These are phyloP conservation scores for Trichoderma erinaceum DNA, from an alignment of 495 filamentous ascomycete species.

Conservation along the genomic window DNA sequence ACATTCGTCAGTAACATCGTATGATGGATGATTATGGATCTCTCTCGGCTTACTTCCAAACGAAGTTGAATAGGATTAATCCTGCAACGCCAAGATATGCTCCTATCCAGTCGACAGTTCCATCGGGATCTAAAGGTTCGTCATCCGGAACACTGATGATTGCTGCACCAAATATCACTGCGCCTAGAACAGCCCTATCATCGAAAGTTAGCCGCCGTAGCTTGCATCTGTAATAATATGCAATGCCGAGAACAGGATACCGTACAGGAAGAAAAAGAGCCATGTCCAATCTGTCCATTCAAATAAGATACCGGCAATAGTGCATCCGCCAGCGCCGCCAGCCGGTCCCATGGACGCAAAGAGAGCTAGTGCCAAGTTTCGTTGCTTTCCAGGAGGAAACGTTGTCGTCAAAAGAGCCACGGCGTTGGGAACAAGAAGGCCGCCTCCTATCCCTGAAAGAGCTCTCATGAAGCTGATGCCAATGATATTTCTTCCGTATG, in stretches of 20 bases:
- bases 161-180: neutral
- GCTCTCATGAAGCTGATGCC: conserved; percentile 3
- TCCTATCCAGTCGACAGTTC: neutral
- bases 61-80: neutral
- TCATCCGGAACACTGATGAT: neutral
- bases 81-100: neutral
- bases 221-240: neutral
- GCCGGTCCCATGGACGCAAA: neutral
- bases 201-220: neutral
- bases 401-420: neutral
- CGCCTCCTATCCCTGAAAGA: neutral
- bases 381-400: neutral
- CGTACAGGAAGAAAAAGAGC: neutral
- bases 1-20: no score
- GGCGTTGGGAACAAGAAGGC: neutral
- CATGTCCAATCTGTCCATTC: neutral
- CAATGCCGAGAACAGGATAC: neutral
- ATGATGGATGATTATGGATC: no score
- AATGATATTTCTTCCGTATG: neutral
- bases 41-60: neutral
- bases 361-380: neutral
- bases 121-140: neutral
- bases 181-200: neutral
- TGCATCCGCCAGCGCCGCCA: neutral
- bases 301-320: neutral